These are phyloP conservation scores for Cucumis sativus DNA, from an alignment of 306 rosid species.

Conservation along the genomic window Cucumber_9930_V3 NC_026657.2:34442001-34442500, in stretches of 20 bases:
- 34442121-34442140: constrained; percentile 78
- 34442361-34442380: constrained; percentile 82
- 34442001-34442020: background rate
- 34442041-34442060: constrained; percentile 32
- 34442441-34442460: background rate
- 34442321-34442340: constrained; percentile 37
- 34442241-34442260: background rate
- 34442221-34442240: background rate
- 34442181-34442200: background rate
- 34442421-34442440: constrained; percentile 5
- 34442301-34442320: background rate
- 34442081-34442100: constrained; percentile 64
- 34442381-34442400: constrained; percentile 98
- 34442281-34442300: background rate
- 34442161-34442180: background rate
- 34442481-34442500: constrained; percentile 10
- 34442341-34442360: constrained; percentile 47
- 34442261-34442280: background rate
- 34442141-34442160: constrained; percentile 54
- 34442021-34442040: background rate
- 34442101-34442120: constrained; percentile 71
- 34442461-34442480: background rate
- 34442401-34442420: constrained; percentile 96
- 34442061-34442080: constrained; percentile 55
- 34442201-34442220: background rate